phyloP scores from a whole-genome alignment of 2,329 filamentous ascomycete genomes.

The Alternaria burnsii region DNA sequence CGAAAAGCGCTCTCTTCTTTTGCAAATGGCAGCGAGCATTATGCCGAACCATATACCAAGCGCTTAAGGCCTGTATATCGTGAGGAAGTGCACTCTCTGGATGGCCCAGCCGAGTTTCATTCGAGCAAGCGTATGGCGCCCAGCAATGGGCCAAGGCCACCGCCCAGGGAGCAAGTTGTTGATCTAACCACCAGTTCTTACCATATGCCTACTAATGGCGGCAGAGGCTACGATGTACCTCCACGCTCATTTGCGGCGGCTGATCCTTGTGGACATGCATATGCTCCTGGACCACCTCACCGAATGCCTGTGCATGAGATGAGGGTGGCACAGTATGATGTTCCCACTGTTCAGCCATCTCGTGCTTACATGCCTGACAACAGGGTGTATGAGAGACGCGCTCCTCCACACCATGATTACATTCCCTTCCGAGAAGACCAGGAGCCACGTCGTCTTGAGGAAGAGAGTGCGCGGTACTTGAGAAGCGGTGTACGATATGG shows the following conservation, averaged over 20 bases:
- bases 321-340: conserved; percentile 31
- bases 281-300: conserved; percentile 24
- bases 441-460: conserved; percentile 16
- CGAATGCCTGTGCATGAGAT: conserved; percentile 22
- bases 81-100: conserved; percentile 14
- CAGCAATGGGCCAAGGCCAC: conserved; percentile 17
- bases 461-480: conserved; percentile 17
- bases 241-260: conserved; percentile 13
- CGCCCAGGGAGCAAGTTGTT: conserved; percentile 26
- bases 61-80: conserved; percentile 23
- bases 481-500: conserved; percentile 26
- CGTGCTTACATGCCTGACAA: conserved; percentile 23
- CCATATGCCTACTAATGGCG: conserved; percentile 13
- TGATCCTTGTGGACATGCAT: conserved; percentile 18
- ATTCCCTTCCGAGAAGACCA: conserved; percentile 20
- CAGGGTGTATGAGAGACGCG: conserved; percentile 23
- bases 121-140: conserved; percentile 19
- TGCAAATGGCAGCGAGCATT: conserved; percentile 15
- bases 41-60: conserved; percentile 19
- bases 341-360: conserved; percentile 13
- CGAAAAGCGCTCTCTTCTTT: conserved; percentile 26
- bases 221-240: conserved; percentile 15
- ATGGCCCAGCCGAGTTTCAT: conserved; percentile 4
- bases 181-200: conserved; percentile 40
- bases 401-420: conserved; percentile 21